These are phyloP conservation scores for Cylindrotheca fusiformis DNA, from an alignment of 108 stramenopile genomes.

Conservation along the genomic window DNA sequence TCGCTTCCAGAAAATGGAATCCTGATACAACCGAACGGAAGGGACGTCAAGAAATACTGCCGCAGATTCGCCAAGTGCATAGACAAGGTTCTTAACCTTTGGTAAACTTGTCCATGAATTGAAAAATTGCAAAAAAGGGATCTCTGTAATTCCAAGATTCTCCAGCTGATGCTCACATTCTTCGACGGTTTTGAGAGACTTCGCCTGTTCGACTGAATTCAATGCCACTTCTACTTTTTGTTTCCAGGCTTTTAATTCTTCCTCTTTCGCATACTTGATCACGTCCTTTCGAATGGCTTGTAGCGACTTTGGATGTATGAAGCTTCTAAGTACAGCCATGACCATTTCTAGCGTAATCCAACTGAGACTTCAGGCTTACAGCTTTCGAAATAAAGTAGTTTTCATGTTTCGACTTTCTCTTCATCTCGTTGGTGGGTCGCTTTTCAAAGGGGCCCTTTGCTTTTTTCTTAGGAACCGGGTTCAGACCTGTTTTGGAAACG, in stretches of 20 bases:
- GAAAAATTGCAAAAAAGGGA: slow-evolving; percentile 88
- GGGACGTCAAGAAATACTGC: slow-evolving; percentile 57
- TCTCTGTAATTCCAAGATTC: slow-evolving; percentile 35
- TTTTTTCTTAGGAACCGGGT: neutral
- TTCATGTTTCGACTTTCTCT: neutral
- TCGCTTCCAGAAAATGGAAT: slow-evolving; percentile 82
- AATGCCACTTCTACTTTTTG: slow-evolving; percentile 84
- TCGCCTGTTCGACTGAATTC: slow-evolving; percentile 27
- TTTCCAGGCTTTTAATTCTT: slow-evolving; percentile 61
- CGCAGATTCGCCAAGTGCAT: slow-evolving; percentile 46
- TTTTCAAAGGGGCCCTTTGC: neutral
- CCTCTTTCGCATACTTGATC: slow-evolving; percentile 27
- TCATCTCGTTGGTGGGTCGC: neutral
- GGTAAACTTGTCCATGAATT: slow-evolving; percentile 63
- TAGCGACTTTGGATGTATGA: slow-evolving; percentile 38
- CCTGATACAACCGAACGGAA: slow-evolving; percentile 81
- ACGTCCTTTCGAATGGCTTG: slow-evolving; percentile 40
- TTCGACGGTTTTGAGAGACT: slow-evolving; percentile 37
- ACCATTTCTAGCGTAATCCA: slow-evolving; percentile 74
- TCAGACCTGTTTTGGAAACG: slow-evolving; percentile 1
- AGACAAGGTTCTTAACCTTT: slow-evolving; percentile 48
- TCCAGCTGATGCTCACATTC: slow-evolving; percentile 51
- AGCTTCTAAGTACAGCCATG: slow-evolving; percentile 69
- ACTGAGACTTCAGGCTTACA: slow-evolving; percentile 50
- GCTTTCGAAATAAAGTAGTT: neutral